Conservation (phyloP, 208 protist genomes). For the Trypanosoma melophagium region DNA sequence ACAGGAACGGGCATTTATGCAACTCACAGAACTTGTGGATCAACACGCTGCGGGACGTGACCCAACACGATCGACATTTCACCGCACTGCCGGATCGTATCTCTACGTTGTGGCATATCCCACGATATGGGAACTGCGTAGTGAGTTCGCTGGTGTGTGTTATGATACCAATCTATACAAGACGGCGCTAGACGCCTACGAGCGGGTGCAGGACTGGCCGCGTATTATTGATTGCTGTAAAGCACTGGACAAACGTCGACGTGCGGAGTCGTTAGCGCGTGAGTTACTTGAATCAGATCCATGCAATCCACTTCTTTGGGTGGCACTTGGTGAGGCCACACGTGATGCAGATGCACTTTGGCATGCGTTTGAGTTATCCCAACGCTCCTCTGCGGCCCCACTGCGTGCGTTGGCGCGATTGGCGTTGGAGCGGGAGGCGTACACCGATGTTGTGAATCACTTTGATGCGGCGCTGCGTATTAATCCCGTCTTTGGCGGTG, state of each 20-base stretch:
- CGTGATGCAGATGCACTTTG: constrained; percentile 73
- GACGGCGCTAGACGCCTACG: constrained; percentile 86
- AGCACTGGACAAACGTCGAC: constrained; percentile 83
- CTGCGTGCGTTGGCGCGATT: constrained; percentile 86
- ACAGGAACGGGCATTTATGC: constrained; percentile 86
- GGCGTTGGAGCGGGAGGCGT: constrained; percentile 83
- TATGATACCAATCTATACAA: constrained; percentile 84
- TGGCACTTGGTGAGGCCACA: constrained; percentile 89
- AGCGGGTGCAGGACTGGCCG: constrained; percentile 86
- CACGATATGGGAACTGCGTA: constrained; percentile 69
- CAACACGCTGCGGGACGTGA: constrained; percentile 69
- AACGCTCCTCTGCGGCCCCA: constrained; percentile 77
- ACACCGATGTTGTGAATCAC: constrained; percentile 82
- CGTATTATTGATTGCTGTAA: constrained; percentile 91
- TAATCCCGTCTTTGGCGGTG: constrained; percentile 88
- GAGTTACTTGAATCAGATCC: constrained; percentile 83
- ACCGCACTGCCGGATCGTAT: constrained; percentile 56
- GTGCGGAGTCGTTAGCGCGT: constrained; percentile 82
- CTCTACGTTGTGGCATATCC: constrained; percentile 88
- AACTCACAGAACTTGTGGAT: constrained; percentile 88
- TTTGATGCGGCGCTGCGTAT: constrained; percentile 87
- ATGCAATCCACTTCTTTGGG: constrained; percentile 85
- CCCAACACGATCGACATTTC: constrained; percentile 44
- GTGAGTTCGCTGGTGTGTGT: constrained; percentile 87
- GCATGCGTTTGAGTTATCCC: constrained; percentile 91